These are phyloP conservation scores for Rhododendron simsii DNA, from an alignment of 148 eudicot species.

Conservation along the genomic window DNA sequence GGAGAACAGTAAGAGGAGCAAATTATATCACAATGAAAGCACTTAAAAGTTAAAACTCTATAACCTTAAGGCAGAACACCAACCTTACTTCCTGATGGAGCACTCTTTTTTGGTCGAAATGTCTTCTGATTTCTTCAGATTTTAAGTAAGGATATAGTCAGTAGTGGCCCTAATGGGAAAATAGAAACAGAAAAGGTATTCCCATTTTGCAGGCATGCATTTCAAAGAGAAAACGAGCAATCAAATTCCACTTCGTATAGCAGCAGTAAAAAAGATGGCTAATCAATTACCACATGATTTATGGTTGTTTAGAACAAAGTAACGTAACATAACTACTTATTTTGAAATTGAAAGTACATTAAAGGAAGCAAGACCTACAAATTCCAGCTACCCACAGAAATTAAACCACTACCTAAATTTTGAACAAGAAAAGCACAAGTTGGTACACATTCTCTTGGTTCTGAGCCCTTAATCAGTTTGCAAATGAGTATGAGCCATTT, in stretches of 20 bases:
- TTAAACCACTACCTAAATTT: not conserved
- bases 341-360: not conserved
- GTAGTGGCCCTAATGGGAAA: not conserved
- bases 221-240: not conserved
- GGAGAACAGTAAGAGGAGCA: not conserved
- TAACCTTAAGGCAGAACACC: not conserved
- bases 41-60: not conserved
- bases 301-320: not conserved
- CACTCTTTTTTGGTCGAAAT: not conserved
- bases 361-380: not conserved
- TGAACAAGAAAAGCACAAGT: not conserved
- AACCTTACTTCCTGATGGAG: constrained; percentile 3
- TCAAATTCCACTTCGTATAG: not conserved
- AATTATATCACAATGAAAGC: not conserved
- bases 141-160: not conserved
- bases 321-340: not conserved
- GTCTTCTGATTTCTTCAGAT: not conserved
- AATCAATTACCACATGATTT: too few species aligned
- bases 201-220: not conserved
- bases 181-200: not conserved
- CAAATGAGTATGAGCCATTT: not conserved
- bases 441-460: not conserved
- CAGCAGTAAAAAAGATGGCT: not conserved
- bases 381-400: not conserved
- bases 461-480: not conserved